phyloP scores from a whole-genome alignment of 2,329 filamentous ascomycete species.

The Amylocarpus encephaloides region DNA sequence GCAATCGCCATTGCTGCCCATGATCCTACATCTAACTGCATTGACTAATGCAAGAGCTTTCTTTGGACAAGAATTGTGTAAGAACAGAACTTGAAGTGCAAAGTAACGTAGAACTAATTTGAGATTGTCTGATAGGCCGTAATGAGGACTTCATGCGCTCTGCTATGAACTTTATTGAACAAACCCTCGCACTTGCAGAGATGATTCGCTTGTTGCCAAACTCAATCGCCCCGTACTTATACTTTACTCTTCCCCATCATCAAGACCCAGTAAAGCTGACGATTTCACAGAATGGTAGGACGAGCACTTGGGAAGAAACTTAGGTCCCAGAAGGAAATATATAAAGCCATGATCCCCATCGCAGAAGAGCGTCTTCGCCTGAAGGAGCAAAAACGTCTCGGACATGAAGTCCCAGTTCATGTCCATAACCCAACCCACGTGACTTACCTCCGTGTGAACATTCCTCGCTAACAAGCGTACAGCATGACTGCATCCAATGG shows the following conservation, averaged over 20 bases:
- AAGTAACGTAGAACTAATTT: neutral
- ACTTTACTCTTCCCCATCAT: neutral
- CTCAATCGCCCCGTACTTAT: slow-evolving; percentile 5
- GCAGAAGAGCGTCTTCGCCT: slow-evolving; percentile 1
- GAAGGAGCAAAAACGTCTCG: neutral
- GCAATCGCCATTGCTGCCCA: neutral
- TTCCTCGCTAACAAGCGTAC: neutral
- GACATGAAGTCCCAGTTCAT: neutral
- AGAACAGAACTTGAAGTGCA: neutral
- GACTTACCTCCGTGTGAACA: neutral
- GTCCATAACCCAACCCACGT: neutral
- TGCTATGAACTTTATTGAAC: slow-evolving; percentile 3
- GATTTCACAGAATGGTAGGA: slow-evolving; percentile 5
- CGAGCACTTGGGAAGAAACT: neutral
- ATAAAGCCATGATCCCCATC: slow-evolving; percentile 3
- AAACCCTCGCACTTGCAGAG: slow-evolving; percentile 4
- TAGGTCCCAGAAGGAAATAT: slow-evolving; percentile 2
- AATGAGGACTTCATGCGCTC: slow-evolving; percentile 8
- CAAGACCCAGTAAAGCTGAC: neutral
- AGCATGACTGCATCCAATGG: slow-evolving; percentile 13
- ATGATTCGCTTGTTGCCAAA: slow-evolving; percentile 5
- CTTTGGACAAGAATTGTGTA: slow-evolving; percentile 2
- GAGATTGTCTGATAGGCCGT: neutral
- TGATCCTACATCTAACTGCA: neutral
- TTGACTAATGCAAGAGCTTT: neutral